These are phyloP conservation scores for Monsonia emarginata DNA, from an alignment of 441 rosid species.

Conservation along the genomic window DNA sequence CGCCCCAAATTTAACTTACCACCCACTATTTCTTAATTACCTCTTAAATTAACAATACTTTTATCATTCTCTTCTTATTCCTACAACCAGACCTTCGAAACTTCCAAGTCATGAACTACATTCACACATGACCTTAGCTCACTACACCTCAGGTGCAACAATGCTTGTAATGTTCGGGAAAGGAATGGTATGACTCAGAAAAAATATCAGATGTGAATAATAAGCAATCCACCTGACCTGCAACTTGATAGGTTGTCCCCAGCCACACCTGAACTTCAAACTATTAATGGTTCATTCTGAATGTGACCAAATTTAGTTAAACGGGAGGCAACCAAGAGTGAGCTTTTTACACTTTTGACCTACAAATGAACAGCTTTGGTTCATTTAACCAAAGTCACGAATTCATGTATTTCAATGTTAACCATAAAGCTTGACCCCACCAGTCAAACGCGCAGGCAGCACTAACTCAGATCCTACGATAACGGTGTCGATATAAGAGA, in stretches of 20 bases:
- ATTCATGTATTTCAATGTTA: background rate
- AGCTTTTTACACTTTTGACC: background rate
- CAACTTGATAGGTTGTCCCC: background rate
- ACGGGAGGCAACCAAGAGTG: background rate
- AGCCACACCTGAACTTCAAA: background rate
- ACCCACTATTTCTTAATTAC: background rate
- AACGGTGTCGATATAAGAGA: background rate
- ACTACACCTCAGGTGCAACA: background rate
- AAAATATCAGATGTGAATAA: background rate
- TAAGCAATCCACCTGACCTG: background rate
- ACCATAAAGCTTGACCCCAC: background rate
- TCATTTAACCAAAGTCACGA: background rate
- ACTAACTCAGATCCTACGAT: background rate
- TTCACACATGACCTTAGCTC: background rate
- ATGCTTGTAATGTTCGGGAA: background rate
- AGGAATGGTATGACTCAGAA: background rate
- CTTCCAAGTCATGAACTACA: background rate
- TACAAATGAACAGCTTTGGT: too few relatives aligned
- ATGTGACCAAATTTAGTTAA: background rate
- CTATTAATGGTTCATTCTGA: background rate
- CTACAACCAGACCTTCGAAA: background rate
- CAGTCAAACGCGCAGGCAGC: background rate
- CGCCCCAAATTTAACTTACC: background rate
- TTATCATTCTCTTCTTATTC: background rate
- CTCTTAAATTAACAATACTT: background rate